Base-by-base conservation (phyloP, 2,329 filamentous ascomycete species). In the Chrysosporium queenslandicum region DNA sequence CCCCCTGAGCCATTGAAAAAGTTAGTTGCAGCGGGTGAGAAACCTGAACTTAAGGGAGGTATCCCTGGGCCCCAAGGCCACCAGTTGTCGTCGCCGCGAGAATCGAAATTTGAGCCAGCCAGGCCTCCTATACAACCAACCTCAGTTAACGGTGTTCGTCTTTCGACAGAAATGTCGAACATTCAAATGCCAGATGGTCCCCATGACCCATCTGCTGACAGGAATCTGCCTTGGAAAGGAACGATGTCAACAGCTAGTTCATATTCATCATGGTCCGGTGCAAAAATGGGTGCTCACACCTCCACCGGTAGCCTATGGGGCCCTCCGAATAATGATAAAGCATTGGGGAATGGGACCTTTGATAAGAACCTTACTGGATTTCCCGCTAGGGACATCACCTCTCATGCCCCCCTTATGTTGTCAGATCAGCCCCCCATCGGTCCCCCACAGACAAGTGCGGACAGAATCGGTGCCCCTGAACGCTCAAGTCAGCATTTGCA, bases 311-410 rank as follows among this genome's bases (percentile, higher is more conserved):
- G 20, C 25, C 75, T 81, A 29, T 83, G 80, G 80, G 80, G 80
- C 52, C 72, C 77, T 34, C 69, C 77, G 34, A 74, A 69, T 50
- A 73, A 73, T 59, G 76, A 79, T 56, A 74, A 77, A 59, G 76
- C 77, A 23, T 73, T 83, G 37, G 80, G 80, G 14, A 83, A 83
- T 64, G 80, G 80, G 27, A 81, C 79, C 1, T 83, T 83, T 58
- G 78, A 81, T 56, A 73, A 73, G 54, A 67, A 66, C 53, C 73
- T 78, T 51, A 70, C 70, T 30, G 71, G 72, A 37, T 76, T 75
- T 51, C 68, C 76, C 42, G 63, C 71, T 37, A 70, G 72, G 41
- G 68, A 74, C 54, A 57, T 70, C 25, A 58, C 64, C 53, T 65
- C 73, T n/a, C 69, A 71, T 48, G 63, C 61, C 46, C 64, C 66